These are phyloP conservation scores for Anthracocystis walkeri DNA, from an alignment of 1,284 basidiomycete genomes.

Conservation along the genomic window DNA sequence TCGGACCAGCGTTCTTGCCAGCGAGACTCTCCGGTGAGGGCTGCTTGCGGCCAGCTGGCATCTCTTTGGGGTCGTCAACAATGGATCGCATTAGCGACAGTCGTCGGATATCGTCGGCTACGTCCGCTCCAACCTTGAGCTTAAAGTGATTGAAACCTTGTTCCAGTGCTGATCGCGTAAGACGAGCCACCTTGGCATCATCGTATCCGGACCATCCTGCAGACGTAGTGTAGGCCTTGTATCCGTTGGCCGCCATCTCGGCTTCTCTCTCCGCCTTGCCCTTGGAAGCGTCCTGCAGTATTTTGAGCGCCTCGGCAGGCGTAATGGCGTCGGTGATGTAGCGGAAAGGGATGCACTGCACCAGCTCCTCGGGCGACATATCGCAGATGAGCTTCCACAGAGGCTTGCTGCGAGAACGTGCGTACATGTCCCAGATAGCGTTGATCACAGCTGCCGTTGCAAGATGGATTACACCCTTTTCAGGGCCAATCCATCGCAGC, in stretches of 20 bases:
- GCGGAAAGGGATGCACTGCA: conserved; percentile 80
- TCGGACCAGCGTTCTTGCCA: conserved; percentile 91
- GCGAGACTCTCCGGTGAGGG: conserved; percentile 35
- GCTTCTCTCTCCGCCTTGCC: conserved; percentile 76
- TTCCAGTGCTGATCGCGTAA: conserved; percentile 85
- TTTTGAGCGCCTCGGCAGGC: conserved; percentile 84
- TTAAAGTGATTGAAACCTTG: conserved; percentile 73
- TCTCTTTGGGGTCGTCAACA: conserved; percentile 76
- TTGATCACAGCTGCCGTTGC: conserved; percentile 84
- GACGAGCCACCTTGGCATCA: conserved; percentile 87
- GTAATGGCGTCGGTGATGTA: conserved; percentile 96
- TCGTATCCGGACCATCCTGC: conserved; percentile 80
- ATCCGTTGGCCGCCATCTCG: conserved; percentile 73
- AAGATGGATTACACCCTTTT: conserved; percentile 87
- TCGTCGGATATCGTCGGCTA: conserved; percentile 84
- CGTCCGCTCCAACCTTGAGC: conserved; percentile 91
- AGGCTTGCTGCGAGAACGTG: conserved; percentile 80
- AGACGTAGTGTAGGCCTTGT: conserved; percentile 93
- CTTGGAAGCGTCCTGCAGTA: conserved; percentile 82
- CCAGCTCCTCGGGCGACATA: conserved; percentile 85
- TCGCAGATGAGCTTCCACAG: conserved; percentile 87
- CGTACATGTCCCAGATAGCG: conserved; percentile 77
- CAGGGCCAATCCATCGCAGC: conserved; percentile 75
- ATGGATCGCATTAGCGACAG: conserved; percentile 89
- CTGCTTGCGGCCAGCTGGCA: conserved; percentile 40